A percentile compares a stretch with the other conserved stretches of the same genome.
phyloP scores from a whole-genome alignment of 139 green algal species.

The Astrephomene gubernaculifera region DNA sequence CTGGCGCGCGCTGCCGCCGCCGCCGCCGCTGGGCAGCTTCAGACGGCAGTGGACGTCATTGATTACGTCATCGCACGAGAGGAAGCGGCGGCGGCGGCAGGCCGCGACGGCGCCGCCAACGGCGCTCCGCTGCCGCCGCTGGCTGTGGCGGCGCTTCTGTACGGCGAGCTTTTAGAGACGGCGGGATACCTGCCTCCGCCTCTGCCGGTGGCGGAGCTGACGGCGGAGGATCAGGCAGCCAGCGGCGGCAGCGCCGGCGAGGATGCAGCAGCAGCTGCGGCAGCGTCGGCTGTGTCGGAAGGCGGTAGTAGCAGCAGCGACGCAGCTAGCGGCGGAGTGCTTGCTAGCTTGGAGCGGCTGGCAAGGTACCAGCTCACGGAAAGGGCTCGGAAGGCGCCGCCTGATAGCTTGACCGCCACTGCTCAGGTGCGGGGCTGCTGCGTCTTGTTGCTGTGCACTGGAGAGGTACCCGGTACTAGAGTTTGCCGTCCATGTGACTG shows the following conservation, averaged over 20 bases:
- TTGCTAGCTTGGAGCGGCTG: constrained; percentile 27
- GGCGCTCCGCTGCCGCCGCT: constrained; percentile 1
- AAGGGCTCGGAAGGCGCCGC: constrained; percentile 2
- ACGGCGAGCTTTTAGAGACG: constrained; percentile 40
- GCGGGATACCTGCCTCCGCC: constrained; percentile 6
- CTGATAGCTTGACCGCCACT: constrained; percentile 31
- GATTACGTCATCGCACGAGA: constrained; percentile 11
- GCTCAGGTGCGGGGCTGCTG: background rate
- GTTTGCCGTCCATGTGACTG: too few species aligned
- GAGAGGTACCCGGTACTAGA: too few species aligned
- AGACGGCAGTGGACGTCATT: background rate
- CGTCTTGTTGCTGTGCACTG: background rate
- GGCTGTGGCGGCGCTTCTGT: constrained; percentile 47
- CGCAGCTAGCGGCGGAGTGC: background rate
- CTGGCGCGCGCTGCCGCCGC: background rate
- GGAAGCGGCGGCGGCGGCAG: constrained; percentile 11
- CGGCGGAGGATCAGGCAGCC: background rate
- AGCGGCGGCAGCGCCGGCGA: constrained; percentile 18
- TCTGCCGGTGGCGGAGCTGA: background rate
- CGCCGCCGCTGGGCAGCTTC: background rate
- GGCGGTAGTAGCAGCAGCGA: constrained; percentile 6
- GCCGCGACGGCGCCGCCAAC: background rate
- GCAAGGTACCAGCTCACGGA: constrained; percentile 48
- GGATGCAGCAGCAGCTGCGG: background rate
- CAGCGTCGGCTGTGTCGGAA: background rate